Conservation (phyloP, 2,329 filamentous ascomycete genomes). For the Cladosporium cucumerinum region DNA sequence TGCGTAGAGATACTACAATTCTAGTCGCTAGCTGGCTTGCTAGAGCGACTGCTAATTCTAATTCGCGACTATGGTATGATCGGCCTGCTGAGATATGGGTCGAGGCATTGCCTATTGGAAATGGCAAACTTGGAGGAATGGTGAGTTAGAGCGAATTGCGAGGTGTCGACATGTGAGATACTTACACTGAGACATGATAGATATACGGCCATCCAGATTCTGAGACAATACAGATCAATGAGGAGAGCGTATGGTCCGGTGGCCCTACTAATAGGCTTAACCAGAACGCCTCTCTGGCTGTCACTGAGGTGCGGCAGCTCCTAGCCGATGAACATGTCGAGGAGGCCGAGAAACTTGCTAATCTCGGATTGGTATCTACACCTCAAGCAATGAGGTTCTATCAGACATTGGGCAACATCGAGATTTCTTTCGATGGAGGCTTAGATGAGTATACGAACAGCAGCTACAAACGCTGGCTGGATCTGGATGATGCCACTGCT, state of each 20-base stretch:
- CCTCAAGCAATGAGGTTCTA: constrained; percentile 8
- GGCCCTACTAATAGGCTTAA: constrained; percentile 10
- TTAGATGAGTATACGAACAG: constrained; percentile 7
- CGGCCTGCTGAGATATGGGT: constrained; percentile 9
- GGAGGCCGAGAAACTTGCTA: constrained; percentile 10
- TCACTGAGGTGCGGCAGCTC: constrained; percentile 7
- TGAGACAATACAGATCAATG: constrained; percentile 11
- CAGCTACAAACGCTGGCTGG: constrained; percentile 11
- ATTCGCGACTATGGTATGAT: constrained; percentile 9
- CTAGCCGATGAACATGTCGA: constrained; percentile 1
- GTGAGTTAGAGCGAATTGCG: background rate
- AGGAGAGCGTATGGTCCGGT: constrained; percentile 13
- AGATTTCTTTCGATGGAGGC: constrained; percentile 10
- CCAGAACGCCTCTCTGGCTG: constrained; percentile 4
- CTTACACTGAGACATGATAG: background rate
- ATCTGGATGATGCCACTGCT: constrained; percentile 10
- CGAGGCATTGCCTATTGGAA: constrained; percentile 10
- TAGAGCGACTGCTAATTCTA: background rate
- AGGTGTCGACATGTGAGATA: background rate
- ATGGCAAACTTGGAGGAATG: constrained; percentile 6
- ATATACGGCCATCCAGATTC: constrained; percentile 5
- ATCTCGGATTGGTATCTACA: constrained; percentile 7
- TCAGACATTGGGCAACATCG: constrained; percentile 9
- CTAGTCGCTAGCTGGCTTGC: background rate
- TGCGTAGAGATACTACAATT: background rate